These are phyloP conservation scores for Labyrinthula sp. DNA, from an alignment of 352 stramenopile genomes.

Conservation along the genomic window DNA sequence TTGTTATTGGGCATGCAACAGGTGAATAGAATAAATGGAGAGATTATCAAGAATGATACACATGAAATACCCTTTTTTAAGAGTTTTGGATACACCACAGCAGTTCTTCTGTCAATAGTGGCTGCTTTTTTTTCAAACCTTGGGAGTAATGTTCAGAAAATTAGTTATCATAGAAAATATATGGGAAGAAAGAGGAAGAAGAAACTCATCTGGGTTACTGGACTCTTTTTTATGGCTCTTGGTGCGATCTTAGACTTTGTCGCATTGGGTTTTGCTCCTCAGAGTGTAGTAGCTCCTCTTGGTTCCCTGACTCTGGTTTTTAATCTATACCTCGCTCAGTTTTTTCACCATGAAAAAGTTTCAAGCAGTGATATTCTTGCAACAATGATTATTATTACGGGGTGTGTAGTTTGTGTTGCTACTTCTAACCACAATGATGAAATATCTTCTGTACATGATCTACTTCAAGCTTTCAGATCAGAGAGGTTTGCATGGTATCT, in stretches of 20 bases:
- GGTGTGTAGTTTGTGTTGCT: constrained; percentile 24
- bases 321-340: constrained; percentile 26
- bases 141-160: no score
- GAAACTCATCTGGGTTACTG: constrained; percentile 9
- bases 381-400: constrained; percentile 20
- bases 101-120: no score
- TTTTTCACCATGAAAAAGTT: constrained; percentile 26
- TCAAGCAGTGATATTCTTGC: constrained; percentile 18
- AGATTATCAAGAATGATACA: no score
- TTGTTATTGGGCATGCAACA: no score
- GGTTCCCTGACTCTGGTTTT: constrained; percentile 22
- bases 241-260: constrained; percentile 29
- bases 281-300: constrained; percentile 26
- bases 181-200: no score
- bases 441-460: constrained; percentile 11
- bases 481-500: constrained; percentile 16
- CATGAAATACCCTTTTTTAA: no score
- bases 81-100: no score
- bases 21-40: no score
- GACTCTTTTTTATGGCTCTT: constrained; percentile 23
- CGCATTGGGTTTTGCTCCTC: constrained; percentile 24
- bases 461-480: constrained; percentile 16
- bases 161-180: no score
- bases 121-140: no score
- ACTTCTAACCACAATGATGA: constrained; percentile 28